Conservation (phyloP, 306 rosid genomes). For the Castanea crenata region DNA sequence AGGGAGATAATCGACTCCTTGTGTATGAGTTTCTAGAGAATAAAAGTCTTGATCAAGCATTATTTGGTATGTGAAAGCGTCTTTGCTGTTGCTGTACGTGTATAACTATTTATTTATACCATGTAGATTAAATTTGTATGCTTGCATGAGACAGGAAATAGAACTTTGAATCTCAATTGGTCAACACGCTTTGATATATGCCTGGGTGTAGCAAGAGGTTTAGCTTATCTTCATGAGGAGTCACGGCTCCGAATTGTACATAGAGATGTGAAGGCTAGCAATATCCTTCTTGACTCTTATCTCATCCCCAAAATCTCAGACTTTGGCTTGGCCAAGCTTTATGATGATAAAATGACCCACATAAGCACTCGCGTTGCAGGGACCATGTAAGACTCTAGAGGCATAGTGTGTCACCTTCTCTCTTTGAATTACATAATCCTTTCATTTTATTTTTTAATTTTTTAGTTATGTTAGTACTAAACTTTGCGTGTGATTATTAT, state of each 20-base stretch:
- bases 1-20: slow-evolving; percentile 66
- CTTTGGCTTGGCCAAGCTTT: slow-evolving; percentile 81
- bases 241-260: slow-evolving; percentile 69
- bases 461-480: not conserved
- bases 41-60: slow-evolving; percentile 83
- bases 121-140: not conserved
- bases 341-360: slow-evolving; percentile 72
- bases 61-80: slow-evolving; percentile 51
- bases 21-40: slow-evolving; percentile 80
- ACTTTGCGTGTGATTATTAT: not conserved
- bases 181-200: slow-evolving; percentile 64
- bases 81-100: not conserved
- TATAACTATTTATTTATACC: not conserved
- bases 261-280: slow-evolving; percentile 81
- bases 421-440: slow-evolving; percentile 5
- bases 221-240: slow-evolving; percentile 77
- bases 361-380: slow-evolving; percentile 83
- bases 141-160: slow-evolving; percentile 36
- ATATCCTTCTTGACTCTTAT: slow-evolving; percentile 60
- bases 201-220: slow-evolving; percentile 70
- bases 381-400: slow-evolving; percentile 56
- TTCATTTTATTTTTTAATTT: not conserved
- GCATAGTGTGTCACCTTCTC: not conserved
- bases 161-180: slow-evolving; percentile 53
- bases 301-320: slow-evolving; percentile 79